Conservation (phyloP, 1,284 basidiomycete genomes). For the Singerocomus inundabilis region DNA sequence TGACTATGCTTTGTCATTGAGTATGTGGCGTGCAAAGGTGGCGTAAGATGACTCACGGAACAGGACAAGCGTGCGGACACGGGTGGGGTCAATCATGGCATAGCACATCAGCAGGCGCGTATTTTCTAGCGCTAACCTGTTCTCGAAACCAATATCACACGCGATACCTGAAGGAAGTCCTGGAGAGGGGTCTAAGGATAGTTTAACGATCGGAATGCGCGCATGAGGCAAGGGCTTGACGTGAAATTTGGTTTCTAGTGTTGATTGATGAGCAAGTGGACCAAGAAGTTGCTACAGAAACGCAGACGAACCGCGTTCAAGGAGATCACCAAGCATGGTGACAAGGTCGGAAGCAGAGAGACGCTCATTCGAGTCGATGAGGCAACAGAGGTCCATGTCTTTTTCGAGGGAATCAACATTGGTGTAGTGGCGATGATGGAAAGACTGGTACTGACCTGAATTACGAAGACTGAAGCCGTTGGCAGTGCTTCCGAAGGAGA, state of each 20-base stretch:
- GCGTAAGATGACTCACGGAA: conserved; percentile 68
- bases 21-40: conserved; percentile 1
- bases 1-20: conserved; percentile 57
- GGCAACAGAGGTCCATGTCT: conserved; percentile 99
- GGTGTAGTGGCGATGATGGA: not conserved
- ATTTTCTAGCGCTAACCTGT: conserved; percentile 94
- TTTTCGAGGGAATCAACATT: conserved; percentile 11
- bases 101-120: conserved; percentile 96
- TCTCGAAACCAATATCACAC: conserved; percentile 99
- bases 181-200: conserved; percentile 87
- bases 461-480: conserved; percentile 94
- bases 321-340: conserved; percentile 88
- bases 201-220: conserved; percentile 97
- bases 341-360: conserved; percentile 87
- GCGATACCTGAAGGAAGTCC: conserved; percentile 89
- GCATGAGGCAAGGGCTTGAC: conserved; percentile 97
- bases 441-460: conserved; percentile 63
- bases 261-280: conserved; percentile 7
- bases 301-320: conserved; percentile 74
- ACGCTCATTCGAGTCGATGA: conserved; percentile 82
- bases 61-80: conserved; percentile 91
- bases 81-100: conserved; percentile 93
- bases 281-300: conserved; percentile 6
- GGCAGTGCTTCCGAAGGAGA: conserved; percentile 94
- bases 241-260: conserved; percentile 90